Percentiles rank a stretch among this genome's conserved stretches.
Conservation (phyloP, 1,284 basidiomycete species). For the Afroboletus lepidellus region DNA sequence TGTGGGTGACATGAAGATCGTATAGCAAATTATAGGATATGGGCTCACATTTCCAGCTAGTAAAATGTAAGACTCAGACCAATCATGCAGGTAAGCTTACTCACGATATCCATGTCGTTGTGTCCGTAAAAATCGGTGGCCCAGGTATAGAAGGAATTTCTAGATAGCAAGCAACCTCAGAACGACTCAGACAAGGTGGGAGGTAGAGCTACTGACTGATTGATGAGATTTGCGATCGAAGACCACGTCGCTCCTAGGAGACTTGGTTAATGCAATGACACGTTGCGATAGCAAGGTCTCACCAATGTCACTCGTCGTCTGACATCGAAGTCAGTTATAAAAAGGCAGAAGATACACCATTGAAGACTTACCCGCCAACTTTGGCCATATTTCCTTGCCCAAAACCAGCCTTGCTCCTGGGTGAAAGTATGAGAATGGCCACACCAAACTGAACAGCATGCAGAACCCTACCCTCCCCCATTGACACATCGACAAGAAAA, state of each 20-base stretch:
- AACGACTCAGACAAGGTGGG: background rate
- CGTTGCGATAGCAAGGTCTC: background rate
- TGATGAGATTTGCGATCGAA: constrained; percentile 39
- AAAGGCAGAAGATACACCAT: background rate
- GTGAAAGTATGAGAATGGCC: constrained; percentile 3
- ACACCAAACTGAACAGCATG: background rate
- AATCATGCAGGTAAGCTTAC: constrained; percentile 8
- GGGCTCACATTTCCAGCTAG: constrained; percentile 40
- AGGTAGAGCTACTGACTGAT: constrained; percentile 27
- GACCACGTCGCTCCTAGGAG: constrained; percentile 34
- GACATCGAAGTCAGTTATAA: constrained; percentile 1
- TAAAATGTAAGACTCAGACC: constrained; percentile 4
- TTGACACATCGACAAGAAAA: constrained; percentile 54
- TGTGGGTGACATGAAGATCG: background rate
- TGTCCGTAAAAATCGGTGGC: constrained; percentile 46
- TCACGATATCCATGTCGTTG: constrained; percentile 49
- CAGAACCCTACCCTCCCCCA: constrained; percentile 51
- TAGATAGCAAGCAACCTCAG: constrained; percentile 21
- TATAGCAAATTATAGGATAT: background rate
- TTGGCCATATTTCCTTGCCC: constrained; percentile 52
- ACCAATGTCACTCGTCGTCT: constrained; percentile 60
- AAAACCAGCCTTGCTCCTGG: constrained; percentile 59
- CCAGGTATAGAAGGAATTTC: constrained; percentile 44
- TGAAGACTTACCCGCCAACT: constrained; percentile 53
- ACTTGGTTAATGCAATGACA: constrained; percentile 5